These are phyloP conservation scores for Suillus paluster DNA, from an alignment of 768 basidiomycete species.

Conservation along the genomic window DNA sequence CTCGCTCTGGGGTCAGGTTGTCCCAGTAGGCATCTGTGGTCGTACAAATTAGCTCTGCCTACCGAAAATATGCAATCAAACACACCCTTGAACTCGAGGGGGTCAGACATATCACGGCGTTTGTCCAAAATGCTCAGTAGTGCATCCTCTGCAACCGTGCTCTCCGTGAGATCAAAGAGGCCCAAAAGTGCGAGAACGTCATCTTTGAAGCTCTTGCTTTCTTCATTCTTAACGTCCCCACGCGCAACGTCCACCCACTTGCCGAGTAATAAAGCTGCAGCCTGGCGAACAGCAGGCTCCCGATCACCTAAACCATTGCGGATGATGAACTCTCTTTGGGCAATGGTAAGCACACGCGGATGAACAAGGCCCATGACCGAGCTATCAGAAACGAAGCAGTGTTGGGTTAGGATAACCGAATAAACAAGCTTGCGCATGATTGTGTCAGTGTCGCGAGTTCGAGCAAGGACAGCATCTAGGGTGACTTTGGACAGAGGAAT, in stretches of 20 bases:
- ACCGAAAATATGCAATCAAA: not conserved
- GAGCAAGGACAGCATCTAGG: conserved; percentile 67
- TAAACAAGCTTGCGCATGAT: conserved; percentile 78
- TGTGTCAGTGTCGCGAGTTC: conserved; percentile 81
- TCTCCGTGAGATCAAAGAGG: conserved; percentile 63
- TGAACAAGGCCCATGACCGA: conserved; percentile 60
- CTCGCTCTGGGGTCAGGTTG: conserved; percentile 69
- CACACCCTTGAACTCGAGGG: conserved; percentile 72
- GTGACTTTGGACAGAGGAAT: conserved; percentile 61
- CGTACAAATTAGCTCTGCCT: not conserved
- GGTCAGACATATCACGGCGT: conserved; percentile 66
- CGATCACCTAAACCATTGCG: conserved; percentile 87
- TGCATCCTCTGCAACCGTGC: conserved; percentile 72
- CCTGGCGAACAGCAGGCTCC: conserved; percentile 70
- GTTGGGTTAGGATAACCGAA: conserved; percentile 54
- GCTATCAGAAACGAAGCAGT: conserved; percentile 36
- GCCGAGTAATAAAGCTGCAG: conserved; percentile 72
- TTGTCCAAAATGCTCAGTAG: conserved; percentile 73
- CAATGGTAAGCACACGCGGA: conserved; percentile 65
- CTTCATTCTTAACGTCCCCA: conserved; percentile 44
- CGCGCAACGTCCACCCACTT: conserved; percentile 73
- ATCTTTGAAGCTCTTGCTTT: conserved; percentile 36
- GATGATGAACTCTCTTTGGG: conserved; percentile 78
- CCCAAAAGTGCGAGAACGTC: conserved; percentile 53
- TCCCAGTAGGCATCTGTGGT: conserved; percentile 72